A percentile compares a stretch with the other conserved stretches of the same genome.
Evolutionary conservation across 768 basidiomycete species (phyloP).

Genomic region (Trametes elegans): DNA sequence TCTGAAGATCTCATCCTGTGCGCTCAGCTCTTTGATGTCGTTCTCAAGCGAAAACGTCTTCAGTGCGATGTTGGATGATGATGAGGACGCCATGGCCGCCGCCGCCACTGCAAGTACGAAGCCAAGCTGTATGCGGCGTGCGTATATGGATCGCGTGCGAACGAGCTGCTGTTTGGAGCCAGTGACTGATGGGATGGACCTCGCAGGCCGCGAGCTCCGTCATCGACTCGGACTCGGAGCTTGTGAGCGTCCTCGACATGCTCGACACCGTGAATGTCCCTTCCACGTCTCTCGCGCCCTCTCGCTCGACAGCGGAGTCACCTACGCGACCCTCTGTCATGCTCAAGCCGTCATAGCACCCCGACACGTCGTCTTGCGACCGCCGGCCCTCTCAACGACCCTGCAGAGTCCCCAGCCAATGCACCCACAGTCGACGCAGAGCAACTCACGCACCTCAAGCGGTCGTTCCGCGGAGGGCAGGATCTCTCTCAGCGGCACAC

Average conservation of each 20-base stretch:
- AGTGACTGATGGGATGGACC: not conserved
- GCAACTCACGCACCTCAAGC: slow-evolving; percentile 11
- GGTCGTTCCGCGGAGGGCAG: slow-evolving; percentile 46
- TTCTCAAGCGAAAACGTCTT: slow-evolving; percentile 74
- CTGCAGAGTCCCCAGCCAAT: not conserved
- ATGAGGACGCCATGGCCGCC: slow-evolving; percentile 27
- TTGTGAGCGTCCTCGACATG: slow-evolving; percentile 15
- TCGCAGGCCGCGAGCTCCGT: not conserved
- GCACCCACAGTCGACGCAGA: slow-evolving; percentile 1
- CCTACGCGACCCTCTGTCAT: not conserved
- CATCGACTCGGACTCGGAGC: not conserved
- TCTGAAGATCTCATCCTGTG: slow-evolving; percentile 78
- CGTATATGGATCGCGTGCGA: slow-evolving; percentile 11
- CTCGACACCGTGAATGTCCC: slow-evolving; percentile 18
- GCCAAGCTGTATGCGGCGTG: slow-evolving; percentile 6
- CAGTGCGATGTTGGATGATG: slow-evolving; percentile 54
- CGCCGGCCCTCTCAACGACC: slow-evolving; percentile 1
- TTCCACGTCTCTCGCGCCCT: slow-evolving; percentile 1
- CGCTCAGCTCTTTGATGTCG: slow-evolving; percentile 64
- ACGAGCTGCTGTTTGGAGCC: not conserved
- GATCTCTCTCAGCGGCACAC: slow-evolving; percentile 58
- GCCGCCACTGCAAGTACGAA: slow-evolving; percentile 6
- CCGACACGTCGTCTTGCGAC: not conserved
- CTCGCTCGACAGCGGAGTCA: not conserved
- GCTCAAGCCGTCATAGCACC: not conserved